Percentiles rank a stretch among this genome's conserved stretches.
phyloP scores from a whole-genome alignment of 208 protist species.

The Trypanosoma lewisi region DNA sequence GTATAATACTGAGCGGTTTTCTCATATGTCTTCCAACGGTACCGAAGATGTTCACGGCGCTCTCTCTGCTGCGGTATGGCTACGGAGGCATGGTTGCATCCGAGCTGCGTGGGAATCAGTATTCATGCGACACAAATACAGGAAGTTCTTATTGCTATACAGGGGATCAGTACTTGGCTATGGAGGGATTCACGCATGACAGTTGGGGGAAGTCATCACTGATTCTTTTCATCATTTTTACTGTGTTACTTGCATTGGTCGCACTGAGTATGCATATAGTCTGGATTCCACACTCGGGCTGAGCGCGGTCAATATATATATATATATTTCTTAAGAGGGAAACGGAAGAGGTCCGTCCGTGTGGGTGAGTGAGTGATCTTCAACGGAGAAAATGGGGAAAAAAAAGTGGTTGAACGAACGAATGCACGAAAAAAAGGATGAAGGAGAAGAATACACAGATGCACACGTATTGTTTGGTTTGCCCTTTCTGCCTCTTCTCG shows the following conservation, averaged over 20 bases:
- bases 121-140: constrained; percentile 25
- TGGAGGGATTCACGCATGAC: constrained; percentile 21
- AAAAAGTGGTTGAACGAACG: no score
- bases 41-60: constrained; percentile 29
- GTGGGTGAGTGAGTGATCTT: no score
- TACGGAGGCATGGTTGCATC: constrained; percentile 41
- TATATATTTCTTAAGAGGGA: no score
- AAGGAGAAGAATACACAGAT: background rate
- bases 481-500: no score
- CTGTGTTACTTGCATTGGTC: constrained; percentile 13
- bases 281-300: background rate
- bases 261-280: constrained; percentile 15
- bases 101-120: constrained; percentile 24
- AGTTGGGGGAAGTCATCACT: constrained; percentile 17
- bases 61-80: constrained; percentile 44
- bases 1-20: constrained; percentile 47
- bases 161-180: constrained; percentile 24
- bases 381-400: no score
- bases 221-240: constrained; percentile 15
- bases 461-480: no score
- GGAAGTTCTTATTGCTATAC: constrained; percentile 25
- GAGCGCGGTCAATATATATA: background rate
- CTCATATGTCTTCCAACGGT: constrained; percentile 39
- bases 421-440: background rate
- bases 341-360: no score